Base-by-base conservation (phyloP, 2,329 filamentous ascomycete species). In the Clarireedia sp. region DNA sequence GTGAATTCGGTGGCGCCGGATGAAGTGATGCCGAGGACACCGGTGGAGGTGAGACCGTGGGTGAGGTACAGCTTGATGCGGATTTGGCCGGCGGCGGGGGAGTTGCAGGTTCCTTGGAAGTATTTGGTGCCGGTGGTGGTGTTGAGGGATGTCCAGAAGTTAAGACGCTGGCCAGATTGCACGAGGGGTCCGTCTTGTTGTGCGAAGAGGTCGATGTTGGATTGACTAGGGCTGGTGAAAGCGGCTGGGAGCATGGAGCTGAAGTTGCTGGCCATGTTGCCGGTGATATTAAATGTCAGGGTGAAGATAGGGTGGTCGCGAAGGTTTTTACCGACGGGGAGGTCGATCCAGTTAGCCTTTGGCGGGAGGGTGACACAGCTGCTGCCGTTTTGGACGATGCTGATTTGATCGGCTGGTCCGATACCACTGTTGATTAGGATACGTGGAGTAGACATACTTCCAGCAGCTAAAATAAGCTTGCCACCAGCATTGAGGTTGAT, bases 301-400 rank as follows among this genome's bases (percentile, higher is more conserved):
- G 58, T 62, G 45, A 63, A 63, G 65, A 78, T 87, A 73, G 72
- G 82, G 75, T 70, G 71, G 53, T 83, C 80, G 55, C 79, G 74
- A 5, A 83, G 70, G 63, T 81, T 81, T 65, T 79, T 72, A 16
- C 80, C 80, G 1, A 83, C 79, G 0, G 80, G 80, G 2, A 82
- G 73, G n/a, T 76, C 68, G 51, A 83, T 81, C 79, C 80, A 83
- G 14, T 77, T 68, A 24, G 52, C 48, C 23, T 74, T 68, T 2
- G 67, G 63, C 19, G 79, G 74, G 71, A 82, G 46, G 5, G 52
- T 75, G 26, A 63, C 56, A 12, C 59, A 57, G 12, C 48, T 56
- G 29, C 55, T 61, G 26, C 64, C 58, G 17, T 57, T 59, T 49
- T 64, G n/a, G 16, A 67, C 63, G 3, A 52, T 64, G 17, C 49